phyloP scores from a whole-genome alignment of 306 rosid genomes.

The Malus asiatica region DNA sequence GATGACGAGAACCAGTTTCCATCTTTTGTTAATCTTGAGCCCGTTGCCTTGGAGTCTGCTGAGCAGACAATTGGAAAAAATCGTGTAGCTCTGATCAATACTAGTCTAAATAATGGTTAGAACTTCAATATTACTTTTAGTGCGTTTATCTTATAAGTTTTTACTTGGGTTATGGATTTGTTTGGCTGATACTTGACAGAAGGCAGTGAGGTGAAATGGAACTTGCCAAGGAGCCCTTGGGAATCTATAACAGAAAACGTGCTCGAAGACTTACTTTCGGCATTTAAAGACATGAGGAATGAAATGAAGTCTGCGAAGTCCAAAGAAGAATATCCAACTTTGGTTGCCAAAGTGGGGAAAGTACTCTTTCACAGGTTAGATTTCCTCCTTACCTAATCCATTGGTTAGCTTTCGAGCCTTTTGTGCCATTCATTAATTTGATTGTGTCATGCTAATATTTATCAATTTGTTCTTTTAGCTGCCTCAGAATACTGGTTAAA shows the following conservation, averaged over 20 bases:
- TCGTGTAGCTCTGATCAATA: conserved; percentile 18
- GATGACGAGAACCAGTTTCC: conserved; percentile 18
- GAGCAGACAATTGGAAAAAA: conserved; percentile 12
- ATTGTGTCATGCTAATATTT: background rate
- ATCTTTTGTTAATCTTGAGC: conserved; percentile 20
- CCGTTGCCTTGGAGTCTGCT: conserved; percentile 1
- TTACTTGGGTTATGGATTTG: background rate
- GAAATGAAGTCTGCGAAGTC: conserved; percentile 1
- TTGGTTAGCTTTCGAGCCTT: background rate
- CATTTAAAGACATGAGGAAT: conserved; percentile 17
- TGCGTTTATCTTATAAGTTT: background rate
- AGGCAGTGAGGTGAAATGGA: background rate
- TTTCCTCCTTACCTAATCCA: background rate
- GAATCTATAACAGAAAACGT: conserved; percentile 20
- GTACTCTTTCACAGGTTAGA: conserved; percentile 34
- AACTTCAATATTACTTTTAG: background rate
- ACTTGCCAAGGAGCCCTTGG: conserved; percentile 19
- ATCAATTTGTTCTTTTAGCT: background rate
- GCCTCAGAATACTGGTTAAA: background rate
- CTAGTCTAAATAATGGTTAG: conserved; percentile 16
- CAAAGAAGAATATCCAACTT: conserved; percentile 8
- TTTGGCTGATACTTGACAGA: background rate
- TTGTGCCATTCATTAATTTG: background rate
- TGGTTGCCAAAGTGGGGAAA: conserved; percentile 40
- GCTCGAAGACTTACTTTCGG: conserved; percentile 21